These are phyloP conservation scores for Zychaea mexicana DNA, from an alignment of 371 early-diverging fungal species.

Conservation along the genomic window DNA sequence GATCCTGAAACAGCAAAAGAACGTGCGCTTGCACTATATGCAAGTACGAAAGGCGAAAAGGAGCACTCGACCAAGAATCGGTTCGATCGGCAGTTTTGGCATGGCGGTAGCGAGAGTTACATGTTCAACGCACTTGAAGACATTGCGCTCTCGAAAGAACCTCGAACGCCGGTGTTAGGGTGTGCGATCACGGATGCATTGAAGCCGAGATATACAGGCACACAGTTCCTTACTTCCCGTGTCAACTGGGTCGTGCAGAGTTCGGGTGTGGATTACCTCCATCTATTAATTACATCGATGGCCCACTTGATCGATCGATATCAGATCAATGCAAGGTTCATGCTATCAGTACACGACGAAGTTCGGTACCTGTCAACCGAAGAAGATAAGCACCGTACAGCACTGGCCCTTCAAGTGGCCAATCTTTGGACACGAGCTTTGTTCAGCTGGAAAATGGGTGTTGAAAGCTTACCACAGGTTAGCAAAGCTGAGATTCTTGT, in stretches of 20 bases:
- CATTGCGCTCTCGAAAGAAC: conserved; percentile 75
- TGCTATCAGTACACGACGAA: conserved; percentile 97
- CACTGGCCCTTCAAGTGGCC: conserved; percentile 88
- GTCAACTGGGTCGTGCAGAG: conserved; percentile 99
- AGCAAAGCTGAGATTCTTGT: conserved; percentile 4
- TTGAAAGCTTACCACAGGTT: conserved; percentile 88
- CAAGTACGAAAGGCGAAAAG: conserved; percentile 84
- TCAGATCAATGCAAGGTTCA: conserved; percentile 81
- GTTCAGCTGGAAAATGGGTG: conserved; percentile 86
- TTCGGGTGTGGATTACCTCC: conserved; percentile 98
- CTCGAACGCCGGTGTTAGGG: conserved; percentile 87
- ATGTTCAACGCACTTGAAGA: conserved; percentile 95
- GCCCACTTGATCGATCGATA: conserved; percentile 79
- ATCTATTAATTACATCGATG: conserved; percentile 92
- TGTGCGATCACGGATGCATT: conserved; percentile 90
- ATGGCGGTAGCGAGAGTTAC: conserved; percentile 92
- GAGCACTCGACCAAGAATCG: conserved; percentile 33
- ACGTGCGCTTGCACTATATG: conserved; percentile 75
- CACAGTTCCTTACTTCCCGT: conserved; percentile 82
- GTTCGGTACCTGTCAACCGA: conserved; percentile 87
- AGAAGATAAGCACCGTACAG: conserved; percentile 76
- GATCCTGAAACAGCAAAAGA: conserved; percentile 62
- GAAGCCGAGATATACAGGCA: conserved; percentile 65
- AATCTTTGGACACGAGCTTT: conserved; percentile 94
- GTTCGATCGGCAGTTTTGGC: conserved; percentile 68